These are phyloP conservation scores for Scheffersomyces ergatensis DNA, from an alignment of 805 yeast genomes.

Conservation along the genomic window DNA sequence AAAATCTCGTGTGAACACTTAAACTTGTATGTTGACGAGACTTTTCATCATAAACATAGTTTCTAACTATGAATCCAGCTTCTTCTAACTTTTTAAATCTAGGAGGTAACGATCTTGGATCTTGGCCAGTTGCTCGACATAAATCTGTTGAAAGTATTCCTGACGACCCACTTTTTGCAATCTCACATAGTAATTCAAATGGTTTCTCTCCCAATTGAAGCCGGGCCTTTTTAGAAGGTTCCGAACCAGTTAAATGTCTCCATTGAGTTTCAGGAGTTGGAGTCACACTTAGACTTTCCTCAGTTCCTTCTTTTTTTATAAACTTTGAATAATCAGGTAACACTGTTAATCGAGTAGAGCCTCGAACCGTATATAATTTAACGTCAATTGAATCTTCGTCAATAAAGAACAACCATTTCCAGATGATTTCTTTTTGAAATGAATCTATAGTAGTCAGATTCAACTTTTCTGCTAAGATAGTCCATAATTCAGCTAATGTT, in stretches of 20 bases:
- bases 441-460: slow-evolving; percentile 22
- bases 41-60: slow-evolving; percentile 24
- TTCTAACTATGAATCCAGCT: slow-evolving; percentile 45
- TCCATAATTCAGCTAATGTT: slow-evolving; percentile 27
- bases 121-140: slow-evolving; percentile 60
- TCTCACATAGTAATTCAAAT: slow-evolving; percentile 56
- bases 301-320: slow-evolving; percentile 12
- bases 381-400: slow-evolving; percentile 7
- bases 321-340: slow-evolving; percentile 17
- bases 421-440: slow-evolving; percentile 35
- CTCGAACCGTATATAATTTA: slow-evolving; percentile 5
- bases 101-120: slow-evolving; percentile 65
- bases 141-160: slow-evolving; percentile 64
- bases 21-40: slow-evolving; percentile 54
- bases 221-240: slow-evolving; percentile 44
- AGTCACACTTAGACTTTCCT: slow-evolving; percentile 15
- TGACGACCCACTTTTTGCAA: slow-evolving; percentile 51
- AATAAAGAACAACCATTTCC: slow-evolving; percentile 37
- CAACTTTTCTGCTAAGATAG: slow-evolving; percentile 14
- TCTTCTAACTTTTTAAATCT: slow-evolving; percentile 56
- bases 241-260: slow-evolving; percentile 51
- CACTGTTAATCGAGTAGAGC: slow-evolving; percentile 9
- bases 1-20: slow-evolving; percentile 50
- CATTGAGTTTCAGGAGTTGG: slow-evolving; percentile 59
- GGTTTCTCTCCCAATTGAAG: slow-evolving; percentile 51